These are phyloP conservation scores for Talinum fruticosum DNA, from an alignment of 148 eudicot genomes.

Conservation along the genomic window DNA sequence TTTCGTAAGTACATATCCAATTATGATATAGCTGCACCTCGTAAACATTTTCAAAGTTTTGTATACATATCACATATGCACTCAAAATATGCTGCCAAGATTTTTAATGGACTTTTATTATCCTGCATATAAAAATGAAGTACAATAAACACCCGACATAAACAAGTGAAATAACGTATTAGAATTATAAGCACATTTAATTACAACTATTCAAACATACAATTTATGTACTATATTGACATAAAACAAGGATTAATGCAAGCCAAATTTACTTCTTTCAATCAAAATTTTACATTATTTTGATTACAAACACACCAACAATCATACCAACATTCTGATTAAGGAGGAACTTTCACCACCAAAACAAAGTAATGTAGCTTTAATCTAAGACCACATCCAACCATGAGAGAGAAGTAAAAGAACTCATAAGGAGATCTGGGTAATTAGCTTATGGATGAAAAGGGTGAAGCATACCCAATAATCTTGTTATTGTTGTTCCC, in stretches of 20 bases:
- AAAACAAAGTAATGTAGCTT: not conserved
- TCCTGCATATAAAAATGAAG: too few relatives aligned
- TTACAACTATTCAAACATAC: not conserved
- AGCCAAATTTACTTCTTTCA: not conserved
- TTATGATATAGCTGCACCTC: too few relatives aligned
- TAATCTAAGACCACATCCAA: not conserved
- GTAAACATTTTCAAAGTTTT: too few relatives aligned
- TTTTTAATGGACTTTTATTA: too few relatives aligned
- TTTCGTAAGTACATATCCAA: too few relatives aligned
- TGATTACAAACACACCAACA: not conserved
- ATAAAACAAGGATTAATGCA: not conserved
- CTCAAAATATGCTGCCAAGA: too few relatives aligned
- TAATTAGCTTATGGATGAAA: slow-evolving; percentile 20
- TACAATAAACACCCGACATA: too few relatives aligned
- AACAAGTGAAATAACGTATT: too few relatives aligned
- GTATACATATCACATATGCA: too few relatives aligned
- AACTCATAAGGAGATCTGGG: not conserved
- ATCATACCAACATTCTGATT: not conserved
- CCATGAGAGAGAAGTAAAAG: not conserved
- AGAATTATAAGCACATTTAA: too few relatives aligned
- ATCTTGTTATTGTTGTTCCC: too few relatives aligned
- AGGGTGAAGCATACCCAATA: slow-evolving; percentile 13
- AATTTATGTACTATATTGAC: too few relatives aligned
- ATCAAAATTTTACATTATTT: not conserved
- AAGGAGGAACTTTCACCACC: not conserved